Conservation (phyloP, 371 early-diverging fungal genomes). For the Encephalitozoon romaleae region DNA sequence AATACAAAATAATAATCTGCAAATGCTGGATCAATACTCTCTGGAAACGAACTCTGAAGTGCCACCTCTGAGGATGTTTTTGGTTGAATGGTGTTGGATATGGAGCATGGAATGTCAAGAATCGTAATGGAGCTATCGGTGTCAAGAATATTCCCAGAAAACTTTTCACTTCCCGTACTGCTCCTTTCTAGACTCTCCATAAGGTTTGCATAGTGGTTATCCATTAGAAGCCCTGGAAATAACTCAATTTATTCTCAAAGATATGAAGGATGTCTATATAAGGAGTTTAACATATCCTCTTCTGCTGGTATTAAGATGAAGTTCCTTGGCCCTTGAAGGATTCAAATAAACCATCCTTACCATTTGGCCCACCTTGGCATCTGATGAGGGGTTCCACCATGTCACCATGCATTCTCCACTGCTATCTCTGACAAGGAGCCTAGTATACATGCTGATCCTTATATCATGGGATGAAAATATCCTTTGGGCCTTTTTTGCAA, state of each 20-base stretch:
- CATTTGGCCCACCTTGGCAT: slow-evolving; percentile 23
- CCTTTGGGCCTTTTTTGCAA: slow-evolving; percentile 28
- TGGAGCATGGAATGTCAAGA: background rate
- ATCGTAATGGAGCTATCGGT: slow-evolving; percentile 1
- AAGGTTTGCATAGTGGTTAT: background rate
- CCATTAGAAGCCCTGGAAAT: background rate
- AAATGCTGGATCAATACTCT: background rate
- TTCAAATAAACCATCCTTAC: slow-evolving; percentile 37
- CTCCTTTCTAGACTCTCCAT: background rate
- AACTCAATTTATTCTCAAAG: background rate
- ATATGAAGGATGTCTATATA: background rate
- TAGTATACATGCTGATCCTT: slow-evolving; percentile 35
- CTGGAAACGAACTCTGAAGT: background rate
- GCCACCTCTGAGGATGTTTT: background rate
- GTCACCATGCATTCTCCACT: slow-evolving; percentile 49
- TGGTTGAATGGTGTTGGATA: background rate
- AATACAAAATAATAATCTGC: slow-evolving; percentile 23
- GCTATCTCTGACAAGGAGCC: slow-evolving; percentile 37
- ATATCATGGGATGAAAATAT: slow-evolving; percentile 28
- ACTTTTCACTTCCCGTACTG: background rate
- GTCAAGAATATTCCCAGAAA: background rate
- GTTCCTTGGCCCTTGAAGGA: slow-evolving; percentile 2
- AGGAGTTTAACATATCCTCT: slow-evolving; percentile 18
- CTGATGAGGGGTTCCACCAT: slow-evolving; percentile 46
- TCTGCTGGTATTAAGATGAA: slow-evolving; percentile 46